Conservation (phyloP, 2,329 filamentous ascomycete genomes). For the Hypoxylon sp. region DNA sequence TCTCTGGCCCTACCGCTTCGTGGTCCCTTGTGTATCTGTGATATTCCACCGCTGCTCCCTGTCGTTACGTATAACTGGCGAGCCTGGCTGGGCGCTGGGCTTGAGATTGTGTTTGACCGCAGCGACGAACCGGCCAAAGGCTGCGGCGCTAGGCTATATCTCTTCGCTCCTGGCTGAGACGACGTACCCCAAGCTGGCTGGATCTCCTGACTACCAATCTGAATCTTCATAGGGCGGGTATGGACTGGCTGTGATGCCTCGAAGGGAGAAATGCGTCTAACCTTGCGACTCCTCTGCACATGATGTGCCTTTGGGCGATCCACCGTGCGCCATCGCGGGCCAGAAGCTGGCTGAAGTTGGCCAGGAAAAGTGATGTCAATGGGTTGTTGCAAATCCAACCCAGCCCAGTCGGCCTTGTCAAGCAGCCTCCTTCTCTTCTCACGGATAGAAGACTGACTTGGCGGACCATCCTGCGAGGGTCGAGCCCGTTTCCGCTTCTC, state of each 20-base stretch:
- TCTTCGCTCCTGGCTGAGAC: slow-evolving; percentile 31
- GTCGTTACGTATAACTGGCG: slow-evolving; percentile 8
- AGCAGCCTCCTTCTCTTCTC: slow-evolving; percentile 45
- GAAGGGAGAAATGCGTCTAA: background rate
- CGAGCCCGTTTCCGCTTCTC: slow-evolving; percentile 25
- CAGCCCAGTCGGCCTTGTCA: slow-evolving; percentile 47
- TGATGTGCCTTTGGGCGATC: slow-evolving; percentile 14
- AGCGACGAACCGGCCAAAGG: slow-evolving; percentile 12
- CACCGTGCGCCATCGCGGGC: slow-evolving; percentile 37
- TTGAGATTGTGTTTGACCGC: slow-evolving; percentile 18
- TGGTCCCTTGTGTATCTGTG: background rate
- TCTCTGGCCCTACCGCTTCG: background rate
- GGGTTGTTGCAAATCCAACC: slow-evolving; percentile 46
- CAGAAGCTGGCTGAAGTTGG: slow-evolving; percentile 29
- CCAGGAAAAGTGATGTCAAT: slow-evolving; percentile 43
- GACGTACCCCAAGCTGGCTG: slow-evolving; percentile 31
- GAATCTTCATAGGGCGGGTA: slow-evolving; percentile 41
- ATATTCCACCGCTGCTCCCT: background rate
- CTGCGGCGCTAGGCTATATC: slow-evolving; percentile 24
- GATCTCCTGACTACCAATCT: slow-evolving; percentile 49
- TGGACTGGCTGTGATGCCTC: slow-evolving; percentile 1
- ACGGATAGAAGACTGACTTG: slow-evolving; percentile 13
- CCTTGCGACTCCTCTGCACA: slow-evolving; percentile 13
- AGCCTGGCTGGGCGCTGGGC: slow-evolving; percentile 25
- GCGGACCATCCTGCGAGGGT: slow-evolving; percentile 7